These are phyloP conservation scores for Boletus pseudo-olivaceus DNA, from an alignment of 768 basidiomycete species.

Conservation along the genomic window DNA sequence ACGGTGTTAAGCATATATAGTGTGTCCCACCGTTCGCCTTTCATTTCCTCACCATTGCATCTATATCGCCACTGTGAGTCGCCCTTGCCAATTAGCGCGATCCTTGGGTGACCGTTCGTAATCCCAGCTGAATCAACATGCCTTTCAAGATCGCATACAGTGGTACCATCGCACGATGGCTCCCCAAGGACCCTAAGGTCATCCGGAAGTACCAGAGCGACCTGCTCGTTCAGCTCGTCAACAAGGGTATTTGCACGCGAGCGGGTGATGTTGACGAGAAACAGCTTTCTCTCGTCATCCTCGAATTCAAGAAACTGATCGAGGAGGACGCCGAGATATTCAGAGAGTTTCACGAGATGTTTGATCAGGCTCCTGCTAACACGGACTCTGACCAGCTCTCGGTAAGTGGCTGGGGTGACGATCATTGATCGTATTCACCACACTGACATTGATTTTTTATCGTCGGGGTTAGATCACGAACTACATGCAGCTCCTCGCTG, in stretches of 20 bases:
- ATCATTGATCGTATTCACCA: neutral
- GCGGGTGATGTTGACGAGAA: constrained; percentile 4
- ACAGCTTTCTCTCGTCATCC: constrained; percentile 12
- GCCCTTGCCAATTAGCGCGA: neutral
- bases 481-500: constrained; percentile 3
- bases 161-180: constrained; percentile 21
- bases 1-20: neutral
- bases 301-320: constrained; percentile 24
- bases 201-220: constrained; percentile 11
- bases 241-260: constrained; percentile 6
- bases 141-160: constrained; percentile 12
- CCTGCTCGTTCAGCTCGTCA: constrained; percentile 26
- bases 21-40: neutral
- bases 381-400: neutral
- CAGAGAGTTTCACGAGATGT: constrained; percentile 27
- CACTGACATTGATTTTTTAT: neutral
- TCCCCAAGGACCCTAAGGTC: constrained; percentile 9
- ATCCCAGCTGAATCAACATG: constrained; percentile 12
- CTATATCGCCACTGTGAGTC: constrained; percentile 1
- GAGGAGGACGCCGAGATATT: constrained; percentile 18
- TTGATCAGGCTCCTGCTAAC: constrained; percentile 8
- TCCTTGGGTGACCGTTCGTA: neutral
- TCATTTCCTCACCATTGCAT: neutral
- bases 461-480: neutral
- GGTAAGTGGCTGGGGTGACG: constrained; percentile 1